Conservation (phyloP, 257 asterid genomes). For the Solanum corneliomulleri region DNA sequence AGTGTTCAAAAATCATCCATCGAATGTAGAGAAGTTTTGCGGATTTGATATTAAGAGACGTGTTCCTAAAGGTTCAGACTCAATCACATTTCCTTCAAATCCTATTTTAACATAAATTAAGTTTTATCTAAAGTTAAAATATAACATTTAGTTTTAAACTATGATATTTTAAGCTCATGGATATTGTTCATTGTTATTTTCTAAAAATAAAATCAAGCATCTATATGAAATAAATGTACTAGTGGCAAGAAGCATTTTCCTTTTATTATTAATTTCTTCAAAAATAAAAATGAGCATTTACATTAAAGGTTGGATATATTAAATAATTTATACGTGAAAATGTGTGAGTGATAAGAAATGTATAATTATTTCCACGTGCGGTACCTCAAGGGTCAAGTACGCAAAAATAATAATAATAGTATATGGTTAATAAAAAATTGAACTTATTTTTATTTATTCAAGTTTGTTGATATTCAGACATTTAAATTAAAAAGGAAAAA, state of each 20-base stretch:
- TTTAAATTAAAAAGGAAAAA: neutral
- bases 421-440: neutral
- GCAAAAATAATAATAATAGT: neutral
- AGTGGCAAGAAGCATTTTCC: no score
- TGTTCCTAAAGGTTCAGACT: neutral
- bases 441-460: neutral
- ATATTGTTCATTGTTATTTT: neutral
- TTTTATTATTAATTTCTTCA: neutral
- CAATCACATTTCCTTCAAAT: neutral
- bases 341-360: neutral
- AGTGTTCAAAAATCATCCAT: neutral
- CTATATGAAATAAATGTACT: neutral
- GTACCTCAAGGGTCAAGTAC: neutral
- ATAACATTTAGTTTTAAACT: neutral
- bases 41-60: neutral
- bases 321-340: neutral
- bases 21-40: neutral
- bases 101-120: neutral
- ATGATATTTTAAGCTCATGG: neutral
- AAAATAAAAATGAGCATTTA: neutral
- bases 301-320: neutral
- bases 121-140: neutral
- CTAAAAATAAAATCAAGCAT: neutral
- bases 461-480: neutral
- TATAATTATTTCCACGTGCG: neutral